Percentiles rank a stretch among this genome's conserved stretches.
phyloP scores from a whole-genome alignment of 1,139 yeast species.

The Diutina ranongensis region DNA sequence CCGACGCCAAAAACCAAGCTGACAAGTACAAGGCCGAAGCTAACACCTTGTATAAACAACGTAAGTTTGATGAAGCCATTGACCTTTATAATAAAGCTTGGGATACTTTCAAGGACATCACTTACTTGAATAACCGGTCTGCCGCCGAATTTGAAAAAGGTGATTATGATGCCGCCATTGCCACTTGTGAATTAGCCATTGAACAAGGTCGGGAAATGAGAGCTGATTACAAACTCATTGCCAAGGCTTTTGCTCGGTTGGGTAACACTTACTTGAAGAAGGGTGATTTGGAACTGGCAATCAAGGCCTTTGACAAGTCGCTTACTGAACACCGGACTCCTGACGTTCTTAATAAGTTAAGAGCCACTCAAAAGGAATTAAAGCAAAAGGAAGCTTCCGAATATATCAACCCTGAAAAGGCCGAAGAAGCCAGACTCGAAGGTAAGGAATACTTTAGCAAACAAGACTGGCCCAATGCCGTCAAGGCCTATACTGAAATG shows the following conservation, averaged over 20 bases:
- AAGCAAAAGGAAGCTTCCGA: conserved; percentile 67
- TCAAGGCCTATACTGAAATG: conserved; percentile 90
- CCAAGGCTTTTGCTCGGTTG: conserved; percentile 87
- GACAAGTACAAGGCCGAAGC: conserved; percentile 80
- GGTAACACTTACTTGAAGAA: conserved; percentile 75
- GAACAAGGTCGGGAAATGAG: conserved; percentile 83
- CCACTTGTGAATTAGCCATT: conserved; percentile 71
- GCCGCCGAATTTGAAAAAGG: conserved; percentile 98
- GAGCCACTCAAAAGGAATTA: conserved; percentile 77
- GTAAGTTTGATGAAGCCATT: conserved; percentile 89
- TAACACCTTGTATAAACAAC: conserved; percentile 73
- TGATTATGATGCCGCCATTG: conserved; percentile 74
- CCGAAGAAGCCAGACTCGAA: conserved; percentile 87
- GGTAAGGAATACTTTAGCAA: conserved; percentile 86
- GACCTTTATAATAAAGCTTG: conserved; percentile 78
- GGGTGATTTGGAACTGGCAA: conserved; percentile 63
- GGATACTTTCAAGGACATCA: conserved; percentile 72
- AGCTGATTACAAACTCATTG: conserved; percentile 85
- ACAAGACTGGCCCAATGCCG: conserved; percentile 96
- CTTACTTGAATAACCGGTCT: conserved; percentile 90
- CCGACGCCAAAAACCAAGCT: conserved; percentile 41
- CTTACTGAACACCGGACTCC: conserved; percentile 97
- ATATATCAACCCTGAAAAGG: conserved; percentile 81
- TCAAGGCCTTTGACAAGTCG: conserved; percentile 74
- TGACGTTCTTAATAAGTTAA: conserved; percentile 77